These are phyloP conservation scores for Iris pallida DNA, from an alignment of 116 monocot genomes.

Conservation along the genomic window DNA sequence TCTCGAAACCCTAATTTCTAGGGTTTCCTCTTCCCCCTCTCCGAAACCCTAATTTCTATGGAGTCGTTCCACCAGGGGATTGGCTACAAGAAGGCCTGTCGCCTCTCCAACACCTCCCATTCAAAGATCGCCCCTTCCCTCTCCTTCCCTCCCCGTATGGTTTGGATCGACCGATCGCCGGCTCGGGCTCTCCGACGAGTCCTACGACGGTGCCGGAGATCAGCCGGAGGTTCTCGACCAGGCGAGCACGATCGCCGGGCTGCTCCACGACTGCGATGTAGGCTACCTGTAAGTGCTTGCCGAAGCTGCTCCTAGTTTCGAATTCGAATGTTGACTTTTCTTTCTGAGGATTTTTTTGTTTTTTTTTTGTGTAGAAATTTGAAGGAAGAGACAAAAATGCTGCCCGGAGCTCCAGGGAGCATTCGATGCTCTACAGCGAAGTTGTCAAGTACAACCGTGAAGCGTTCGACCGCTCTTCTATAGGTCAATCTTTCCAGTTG, in stretches of 20 bases:
- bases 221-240: slow-evolving; percentile 47
- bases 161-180: slow-evolving; percentile 49
- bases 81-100: slow-evolving; percentile 58
- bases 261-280: slow-evolving; percentile 75
- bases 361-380: too few species aligned
- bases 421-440: slow-evolving; percentile 61
- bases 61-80: slow-evolving; percentile 26
- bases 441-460: slow-evolving; percentile 66
- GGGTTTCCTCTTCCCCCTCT: too few species aligned
- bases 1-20: too few species aligned
- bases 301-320: background rate
- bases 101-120: slow-evolving; percentile 72
- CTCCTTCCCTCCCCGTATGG: slow-evolving; percentile 59
- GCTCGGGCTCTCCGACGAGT: slow-evolving; percentile 47
- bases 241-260: slow-evolving; percentile 42
- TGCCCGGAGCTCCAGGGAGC: slow-evolving; percentile 15
- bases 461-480: slow-evolving; percentile 47
- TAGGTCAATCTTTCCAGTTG: slow-evolving; percentile 54
- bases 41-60: too few species aligned
- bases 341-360: too few species aligned
- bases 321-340: background rate
- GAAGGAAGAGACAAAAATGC: too few species aligned
- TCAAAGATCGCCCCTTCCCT: slow-evolving; percentile 77
- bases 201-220: slow-evolving; percentile 16
- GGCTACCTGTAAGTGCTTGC: slow-evolving; percentile 75